Base-by-base conservation (phyloP, 768 basidiomycete genomes). In the Hericium erinaceus region DNA sequence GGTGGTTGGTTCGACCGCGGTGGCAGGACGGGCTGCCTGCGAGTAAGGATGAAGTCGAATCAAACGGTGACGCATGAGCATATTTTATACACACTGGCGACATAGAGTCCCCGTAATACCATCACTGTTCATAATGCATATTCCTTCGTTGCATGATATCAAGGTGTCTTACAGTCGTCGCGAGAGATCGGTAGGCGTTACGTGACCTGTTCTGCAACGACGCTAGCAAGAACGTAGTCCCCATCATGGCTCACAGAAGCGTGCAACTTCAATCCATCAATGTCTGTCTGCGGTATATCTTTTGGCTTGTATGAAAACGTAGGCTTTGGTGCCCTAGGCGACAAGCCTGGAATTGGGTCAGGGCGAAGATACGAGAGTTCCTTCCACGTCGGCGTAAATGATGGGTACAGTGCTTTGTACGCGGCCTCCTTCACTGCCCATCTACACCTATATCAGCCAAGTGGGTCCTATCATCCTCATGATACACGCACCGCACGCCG, bases 401-500 rank as follows among this genome's bases (percentile, higher is more conserved):
- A 33, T 0, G 90, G 90, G 66, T 82, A 90, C 58, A 92, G 65
- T 0, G 91, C 92, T 66, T 94, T 94, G 73, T 92, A 94, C 0
- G 84, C 83, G 0, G 92, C 88, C 69, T 94, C 92, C 64, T 94
- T 94, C 18, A 88, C 79, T 37, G 82, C 76, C 89, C 89, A 94
- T 15, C 91, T 93, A 63, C 3, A 26, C 18, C 1, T 16, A 15
- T 22, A 51, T 28, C 16, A 58, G 56, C 26, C 60, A 38, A 22
- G 38, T 40, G 33, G 57, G 20, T 18, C 59, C 11, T 39, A 26
- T 64, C 39, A 52, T 61, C 33, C 18, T 22, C 24, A 44, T 3
- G 13, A 37, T 15, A 20, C 44, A 40, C n/a, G 20, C 66, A 91
- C 91, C 91, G 79, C 40, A 92, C 87, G 37, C 83, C 85, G 18